These are phyloP conservation scores for Calonectria hongkongensis DNA, from an alignment of 2,329 filamentous ascomycete species.

Conservation along the genomic window DNA sequence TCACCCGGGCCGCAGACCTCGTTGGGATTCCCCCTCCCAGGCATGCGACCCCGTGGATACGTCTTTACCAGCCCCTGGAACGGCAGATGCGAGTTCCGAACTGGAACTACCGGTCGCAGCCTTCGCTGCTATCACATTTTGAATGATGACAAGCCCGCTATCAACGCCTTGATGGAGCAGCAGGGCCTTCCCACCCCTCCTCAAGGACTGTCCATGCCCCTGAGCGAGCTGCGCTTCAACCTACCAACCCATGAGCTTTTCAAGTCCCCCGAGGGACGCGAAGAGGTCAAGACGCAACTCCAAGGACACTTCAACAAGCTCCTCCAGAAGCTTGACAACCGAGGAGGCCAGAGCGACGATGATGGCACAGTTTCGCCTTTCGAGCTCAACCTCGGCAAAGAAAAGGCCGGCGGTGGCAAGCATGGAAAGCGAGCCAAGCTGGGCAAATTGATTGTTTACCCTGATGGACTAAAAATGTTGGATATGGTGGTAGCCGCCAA, in stretches of 20 bases:
- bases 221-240: constrained; percentile 94
- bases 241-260: constrained; percentile 78
- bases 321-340: constrained; percentile 57
- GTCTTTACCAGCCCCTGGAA: constrained; percentile 91
- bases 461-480: constrained; percentile 96
- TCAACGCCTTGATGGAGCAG: constrained; percentile 67
- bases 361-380: constrained; percentile 66
- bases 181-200: constrained; percentile 56
- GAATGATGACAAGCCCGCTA: constrained; percentile 62
- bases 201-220: constrained; percentile 56
- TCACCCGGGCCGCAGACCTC: constrained; percentile 57
- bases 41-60: constrained; percentile 78
- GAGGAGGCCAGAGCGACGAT: constrained; percentile 61
- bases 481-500: constrained; percentile 94
- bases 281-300: constrained; percentile 58
- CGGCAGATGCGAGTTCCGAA: constrained; percentile 89
- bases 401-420: constrained; percentile 90
- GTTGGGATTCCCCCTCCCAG: constrained; percentile 63
- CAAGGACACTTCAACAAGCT: constrained; percentile 67
- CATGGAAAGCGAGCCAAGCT: constrained; percentile 92
- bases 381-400: constrained; percentile 85
- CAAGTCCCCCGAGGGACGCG: constrained; percentile 58
- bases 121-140: constrained; percentile 85
- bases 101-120: constrained; percentile 83
- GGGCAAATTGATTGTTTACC: constrained; percentile 92